phyloP scores from a whole-genome alignment of 441 rosid genomes.

The Pelargonium myrrhifolium region DNA sequence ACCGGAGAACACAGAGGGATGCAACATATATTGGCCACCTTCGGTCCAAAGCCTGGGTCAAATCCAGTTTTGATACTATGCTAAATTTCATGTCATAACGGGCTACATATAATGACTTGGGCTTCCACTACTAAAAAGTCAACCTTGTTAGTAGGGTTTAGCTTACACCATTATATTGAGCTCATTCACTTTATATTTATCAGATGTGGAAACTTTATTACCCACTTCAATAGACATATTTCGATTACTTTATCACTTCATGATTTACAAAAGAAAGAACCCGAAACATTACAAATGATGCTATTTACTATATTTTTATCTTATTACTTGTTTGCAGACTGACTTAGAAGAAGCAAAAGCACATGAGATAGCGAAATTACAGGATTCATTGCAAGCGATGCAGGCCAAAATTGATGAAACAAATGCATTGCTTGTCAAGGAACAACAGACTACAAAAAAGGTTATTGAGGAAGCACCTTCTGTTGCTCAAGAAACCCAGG shows the following conservation, averaged over 20 bases:
- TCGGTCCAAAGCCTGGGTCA: too few relatives aligned
- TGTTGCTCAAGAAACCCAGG: slow-evolving; percentile 75
- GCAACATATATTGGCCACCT: too few relatives aligned
- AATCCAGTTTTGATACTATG: too few relatives aligned
- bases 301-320: slow-evolving; percentile 19
- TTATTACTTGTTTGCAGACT: slow-evolving; percentile 39
- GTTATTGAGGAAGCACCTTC: slow-evolving; percentile 92
- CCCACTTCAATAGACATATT: too few relatives aligned
- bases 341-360: slow-evolving; percentile 86
- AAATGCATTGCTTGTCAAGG: slow-evolving; percentile 54
- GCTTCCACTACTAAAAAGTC: too few relatives aligned
- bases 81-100: too few relatives aligned
- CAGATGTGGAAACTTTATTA: too few relatives aligned
- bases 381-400: slow-evolving; percentile 62
- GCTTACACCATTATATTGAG: background rate
- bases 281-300: slow-evolving; percentile 11
- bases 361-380: slow-evolving; percentile 66
- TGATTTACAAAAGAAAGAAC: slow-evolving; percentile 5
- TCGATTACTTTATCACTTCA: slow-evolving; percentile 8
- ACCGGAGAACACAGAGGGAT: too few relatives aligned
- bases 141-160: background rate
- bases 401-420: slow-evolving; percentile 71
- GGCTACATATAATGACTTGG: too few relatives aligned
- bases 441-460: slow-evolving; percentile 66
- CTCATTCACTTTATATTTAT: too few relatives aligned